These are phyloP conservation scores for Helicostylum pulchrum DNA, from an alignment of 192 early-diverging fungal species.

Conservation along the genomic window DNA sequence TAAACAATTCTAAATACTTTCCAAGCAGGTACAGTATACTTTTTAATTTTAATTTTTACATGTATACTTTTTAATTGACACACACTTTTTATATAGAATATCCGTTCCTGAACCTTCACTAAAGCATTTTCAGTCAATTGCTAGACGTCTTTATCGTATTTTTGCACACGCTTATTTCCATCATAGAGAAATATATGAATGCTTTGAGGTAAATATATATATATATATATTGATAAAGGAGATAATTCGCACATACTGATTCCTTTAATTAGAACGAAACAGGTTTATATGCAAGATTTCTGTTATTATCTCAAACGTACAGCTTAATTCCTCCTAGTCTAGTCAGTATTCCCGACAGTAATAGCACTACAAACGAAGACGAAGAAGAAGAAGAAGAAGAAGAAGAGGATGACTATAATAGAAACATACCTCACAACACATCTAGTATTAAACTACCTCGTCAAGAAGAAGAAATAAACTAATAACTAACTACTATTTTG, in stretches of 20 bases:
- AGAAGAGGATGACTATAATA: constrained; percentile 1
- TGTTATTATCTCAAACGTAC: constrained; percentile 60
- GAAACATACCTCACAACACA: constrained; percentile 5
- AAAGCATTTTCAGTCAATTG: constrained; percentile 88
- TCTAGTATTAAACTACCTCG: background rate
- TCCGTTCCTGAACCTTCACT: constrained; percentile 62
- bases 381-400: constrained; percentile 16
- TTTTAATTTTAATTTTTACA: background rate
- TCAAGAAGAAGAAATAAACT: too few species aligned
- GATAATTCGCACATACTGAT: background rate
- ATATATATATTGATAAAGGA: background rate
- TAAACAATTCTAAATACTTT: constrained; percentile 76
- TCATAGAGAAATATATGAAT: constrained; percentile 85
- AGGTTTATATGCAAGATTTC: constrained; percentile 68
- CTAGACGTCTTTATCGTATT: constrained; percentile 90
- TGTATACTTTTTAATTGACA: background rate
- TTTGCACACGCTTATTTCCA: constrained; percentile 96
- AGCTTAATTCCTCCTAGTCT: constrained; percentile 65
- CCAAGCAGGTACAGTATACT: constrained; percentile 58
- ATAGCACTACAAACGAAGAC: background rate
- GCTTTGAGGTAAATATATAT: constrained; percentile 72
- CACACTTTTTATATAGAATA: constrained; percentile 39
- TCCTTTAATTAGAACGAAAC: constrained; percentile 57
- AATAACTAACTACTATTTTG: too few species aligned
- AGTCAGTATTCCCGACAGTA: constrained; percentile 60